Evolutionary conservation across 2,329 filamentous ascomycete genomes (phyloP), one percentile per base, ranked within the genome.

Genomic region (Drechslerella stenobrocha): DNA sequence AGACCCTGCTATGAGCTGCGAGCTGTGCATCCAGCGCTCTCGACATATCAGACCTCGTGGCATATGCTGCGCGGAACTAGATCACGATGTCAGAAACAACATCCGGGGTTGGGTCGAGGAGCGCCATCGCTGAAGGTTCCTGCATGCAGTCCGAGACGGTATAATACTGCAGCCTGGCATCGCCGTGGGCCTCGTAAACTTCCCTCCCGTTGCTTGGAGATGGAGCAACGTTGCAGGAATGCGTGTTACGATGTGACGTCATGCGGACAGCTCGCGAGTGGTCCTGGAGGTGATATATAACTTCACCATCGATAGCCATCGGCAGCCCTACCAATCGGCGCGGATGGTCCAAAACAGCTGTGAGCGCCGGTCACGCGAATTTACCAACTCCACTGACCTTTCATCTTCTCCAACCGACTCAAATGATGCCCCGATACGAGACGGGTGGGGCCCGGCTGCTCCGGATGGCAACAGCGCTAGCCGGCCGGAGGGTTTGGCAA

Each of bases 331-430:
- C 30, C 6, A 32, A 6, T 32, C 61, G 34, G 53, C 22, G 48
- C 61, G 53, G 34, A 32, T 58, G 34, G 35, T 37, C 61, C 22
- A 24, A 55, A 66, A 23, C 44, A 50, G 61, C 34, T 59, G 45
- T 48, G 42, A 59, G 20, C 42, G 44, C 47, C 48, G 37, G 24
- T 66, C 61, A 66, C 53, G 53, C 18, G 61, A 52, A 52, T 26
- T 26, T 40, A 37, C n/a, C n/a, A n/a, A n/a, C n/a, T n/a, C n/a
- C n/a, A n/a, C n/a, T 30, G 28, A 30, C 28, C 28, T 30, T 30
- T 30, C 28, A 30, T 30, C 11, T 3, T 45, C 37, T 24, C 24
- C 23, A 23, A 32, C 11, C 22, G 11, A 23, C 18, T 22, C 23
- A 18, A 50, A 26, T 24, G 28, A 18, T 42, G 9, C 24, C 24